These are phyloP conservation scores for Dictyostelium brefeldianum DNA, from an alignment of 78 protist species.

Conservation along the genomic window DNA sequence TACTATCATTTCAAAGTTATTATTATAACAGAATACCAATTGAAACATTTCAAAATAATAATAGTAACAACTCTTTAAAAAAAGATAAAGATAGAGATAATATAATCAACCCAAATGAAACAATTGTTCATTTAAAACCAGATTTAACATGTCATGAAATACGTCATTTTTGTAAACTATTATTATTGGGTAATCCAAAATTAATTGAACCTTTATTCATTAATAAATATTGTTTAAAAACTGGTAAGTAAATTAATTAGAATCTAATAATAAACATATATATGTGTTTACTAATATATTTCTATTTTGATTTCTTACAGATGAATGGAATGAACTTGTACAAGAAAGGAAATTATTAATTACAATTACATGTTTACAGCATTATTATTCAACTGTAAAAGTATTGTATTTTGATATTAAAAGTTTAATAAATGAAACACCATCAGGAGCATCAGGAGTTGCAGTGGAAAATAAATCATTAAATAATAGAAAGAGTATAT, in stretches of 20 bases:
- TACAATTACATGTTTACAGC: conserved; percentile 6
- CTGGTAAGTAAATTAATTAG: conserved; percentile 16
- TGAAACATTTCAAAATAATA: not conserved
- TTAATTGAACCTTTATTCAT: conserved; percentile 38
- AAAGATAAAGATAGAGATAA: not conserved
- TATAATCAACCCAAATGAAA: conserved; percentile 6
- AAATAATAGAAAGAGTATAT: conserved; percentile 24
- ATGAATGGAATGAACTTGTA: conserved; percentile 9
- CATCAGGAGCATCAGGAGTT: not conserved
- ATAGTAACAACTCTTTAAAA: not conserved
- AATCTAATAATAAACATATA: not conserved
- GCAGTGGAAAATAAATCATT: not conserved
- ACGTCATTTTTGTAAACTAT: conserved; percentile 14
- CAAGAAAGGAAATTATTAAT: not conserved
- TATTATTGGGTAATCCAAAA: conserved; percentile 54
- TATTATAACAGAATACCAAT: conserved; percentile 13
- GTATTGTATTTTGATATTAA: conserved; percentile 16
- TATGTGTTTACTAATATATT: not conserved
- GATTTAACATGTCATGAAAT: conserved; percentile 51
- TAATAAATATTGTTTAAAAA: not conserved
- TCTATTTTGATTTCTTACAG: not conserved
- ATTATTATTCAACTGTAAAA: conserved; percentile 35
- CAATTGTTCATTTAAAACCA: conserved; percentile 39
- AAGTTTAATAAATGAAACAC: not conserved
- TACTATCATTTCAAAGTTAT: conserved; percentile 18